Evolutionary conservation across 192 early-diverging fungal genomes (phyloP), one percentile per base, ranked within the genome.

Genomic region (Coemansia asiatica): DNA sequence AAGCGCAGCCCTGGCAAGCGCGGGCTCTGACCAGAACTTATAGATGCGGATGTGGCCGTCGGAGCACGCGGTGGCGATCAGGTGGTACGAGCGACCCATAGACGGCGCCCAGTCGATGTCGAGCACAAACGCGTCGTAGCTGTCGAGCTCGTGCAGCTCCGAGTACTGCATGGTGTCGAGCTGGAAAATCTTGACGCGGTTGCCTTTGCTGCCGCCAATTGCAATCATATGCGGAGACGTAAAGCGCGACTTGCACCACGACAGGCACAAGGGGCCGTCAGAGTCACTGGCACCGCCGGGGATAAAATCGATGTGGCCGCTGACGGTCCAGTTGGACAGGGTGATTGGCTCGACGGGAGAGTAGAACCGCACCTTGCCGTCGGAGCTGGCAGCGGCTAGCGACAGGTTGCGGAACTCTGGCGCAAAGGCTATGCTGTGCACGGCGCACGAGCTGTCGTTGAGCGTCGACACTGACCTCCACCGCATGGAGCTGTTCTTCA

Each of bases 351-450:
- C 92, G 64, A 87, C 75, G 2, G 92, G 90, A 72, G 95, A 93
- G 69, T 96, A 96, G 38, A 98, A 91, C 57, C 92, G 78, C 26
- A 95, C 85, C 19, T 85, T 81, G 23, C 94, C 94, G 79, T 97
- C 94, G 1, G 93, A 86, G 26, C 89, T 87, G 51, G 83, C 84
- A 4, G 90, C 80, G 2, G 95, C 95, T 58, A 97, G 71, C 61
- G 90, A 87, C 51, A 97, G 83, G 21, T 91, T 89, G 28, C 85
- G 71, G 71, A 91, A 88, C 74, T 89, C 87, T 15, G 94, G 95
- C 26, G 94, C 89, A 83, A 97, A 97, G 61, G 89, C 90, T n/a
- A 97, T 84, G 78, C 90, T 90, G 69, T 92, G 90, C 8, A 96
- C 91, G 3, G 89, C 84, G 16, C 87, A 91, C 57, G 74, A 84